phyloP scores from a whole-genome alignment of 345 rosid species.

The Durio zibethinus region DNA sequence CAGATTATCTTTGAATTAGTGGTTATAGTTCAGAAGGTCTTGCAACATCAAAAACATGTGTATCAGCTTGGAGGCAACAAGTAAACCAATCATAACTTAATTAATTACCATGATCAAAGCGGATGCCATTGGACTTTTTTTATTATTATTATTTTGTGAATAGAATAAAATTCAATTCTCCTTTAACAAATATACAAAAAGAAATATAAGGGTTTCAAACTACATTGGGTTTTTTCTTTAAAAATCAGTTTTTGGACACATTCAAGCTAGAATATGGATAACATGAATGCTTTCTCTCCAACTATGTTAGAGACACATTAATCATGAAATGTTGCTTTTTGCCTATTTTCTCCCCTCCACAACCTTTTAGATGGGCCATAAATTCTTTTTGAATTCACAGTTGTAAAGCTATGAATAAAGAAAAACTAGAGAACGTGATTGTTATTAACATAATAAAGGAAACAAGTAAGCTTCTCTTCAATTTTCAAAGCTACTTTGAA shows the following conservation, averaged over 20 bases:
- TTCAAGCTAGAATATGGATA: not conserved
- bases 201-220: not conserved
- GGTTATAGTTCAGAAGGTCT: not conserved
- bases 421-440: too few species aligned
- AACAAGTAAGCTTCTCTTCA: too few species aligned
- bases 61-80: not conserved
- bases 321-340: not conserved
- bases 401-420: not conserved
- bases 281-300: not conserved
- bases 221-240: not conserved
- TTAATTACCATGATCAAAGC: not conserved
- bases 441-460: too few species aligned
- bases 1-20: constrained; percentile 4
- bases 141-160: not conserved
- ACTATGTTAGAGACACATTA: not conserved
- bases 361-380: not conserved
- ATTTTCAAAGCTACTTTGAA: too few species aligned
- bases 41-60: not conserved
- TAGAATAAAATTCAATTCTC: not conserved
- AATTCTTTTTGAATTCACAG: not conserved
- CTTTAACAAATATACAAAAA: not conserved
- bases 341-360: not conserved
- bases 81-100: not conserved
- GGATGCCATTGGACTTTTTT: too few species aligned
- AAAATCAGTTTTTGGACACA: not conserved